These are phyloP conservation scores for Irpex sp. DNA, from an alignment of 1,284 basidiomycete genomes.

Conservation along the genomic window DNA sequence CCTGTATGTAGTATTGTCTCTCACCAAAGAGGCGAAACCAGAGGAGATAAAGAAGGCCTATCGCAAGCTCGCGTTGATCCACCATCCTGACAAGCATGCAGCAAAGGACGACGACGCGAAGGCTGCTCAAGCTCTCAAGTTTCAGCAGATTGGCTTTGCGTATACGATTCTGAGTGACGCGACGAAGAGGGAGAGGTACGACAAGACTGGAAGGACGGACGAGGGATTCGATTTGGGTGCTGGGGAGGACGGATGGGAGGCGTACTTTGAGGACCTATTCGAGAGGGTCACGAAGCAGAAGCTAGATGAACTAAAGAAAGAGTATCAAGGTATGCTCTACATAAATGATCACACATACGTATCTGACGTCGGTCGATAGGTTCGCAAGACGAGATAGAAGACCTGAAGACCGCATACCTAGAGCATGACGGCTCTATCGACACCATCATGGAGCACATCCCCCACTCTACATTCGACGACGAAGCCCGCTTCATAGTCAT, in stretches of 20 bases:
- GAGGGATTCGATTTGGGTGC: constrained; percentile 70
- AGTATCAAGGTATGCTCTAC: constrained; percentile 75
- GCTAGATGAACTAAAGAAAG: constrained; percentile 86
- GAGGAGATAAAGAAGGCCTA: constrained; percentile 84
- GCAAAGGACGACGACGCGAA: constrained; percentile 55
- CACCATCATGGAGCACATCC: constrained; percentile 79
- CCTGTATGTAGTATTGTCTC: constrained; percentile 71
- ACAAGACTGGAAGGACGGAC: constrained; percentile 79
- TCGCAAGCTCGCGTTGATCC: constrained; percentile 74
- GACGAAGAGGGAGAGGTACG: constrained; percentile 72
- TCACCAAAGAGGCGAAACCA: constrained; percentile 48
- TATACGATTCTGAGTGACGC: constrained; percentile 85
- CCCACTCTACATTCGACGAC: constrained; percentile 79
- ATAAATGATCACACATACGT: not conserved
- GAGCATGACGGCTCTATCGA: constrained; percentile 68
- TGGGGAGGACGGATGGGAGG: constrained; percentile 89
- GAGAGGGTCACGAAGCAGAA: constrained; percentile 81
- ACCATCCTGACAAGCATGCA: constrained; percentile 89
- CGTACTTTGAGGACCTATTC: constrained; percentile 88
- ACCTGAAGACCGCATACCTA: constrained; percentile 73
- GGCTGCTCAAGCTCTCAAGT: constrained; percentile 65
- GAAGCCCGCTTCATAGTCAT: constrained; percentile 78
- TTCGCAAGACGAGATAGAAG: constrained; percentile 78
- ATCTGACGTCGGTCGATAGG: constrained; percentile 42
- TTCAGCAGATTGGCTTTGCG: constrained; percentile 89